Evolutionary conservation across 2,329 filamentous ascomycete genomes (phyloP), one percentile per base, ranked within the genome.

Genomic region (Aspergillus glaucus): DNA sequence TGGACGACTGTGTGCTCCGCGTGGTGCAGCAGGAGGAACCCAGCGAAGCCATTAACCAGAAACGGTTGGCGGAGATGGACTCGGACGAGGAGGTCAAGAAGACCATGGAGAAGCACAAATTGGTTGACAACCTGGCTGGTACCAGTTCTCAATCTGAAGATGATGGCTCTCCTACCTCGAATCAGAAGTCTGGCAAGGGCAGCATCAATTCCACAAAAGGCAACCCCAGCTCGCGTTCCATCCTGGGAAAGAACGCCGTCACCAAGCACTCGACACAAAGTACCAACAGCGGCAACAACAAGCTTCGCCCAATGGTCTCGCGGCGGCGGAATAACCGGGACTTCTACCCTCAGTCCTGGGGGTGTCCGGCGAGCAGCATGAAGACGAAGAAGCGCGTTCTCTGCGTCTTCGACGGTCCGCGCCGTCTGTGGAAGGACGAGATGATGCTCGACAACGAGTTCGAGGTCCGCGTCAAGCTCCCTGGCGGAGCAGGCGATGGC

Each of bases 361-460:
- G 93, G 46, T 93, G 91, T 61, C 82, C 91, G 54, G 85, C 87
- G 62, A 87, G 88, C 62, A 90, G 93, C 75, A 95, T 97, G 88
- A 94, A 87, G 65, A 94, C 95, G 82, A 96, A 94, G 82, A 96
- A 96, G 81, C 87, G 93, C 24, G 89, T 96, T 48, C 78, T 97
- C 62, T 89, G 89, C 55, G 88, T 95, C 17, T 98, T 94, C 62
- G 90, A 97, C 63, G 93, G 93, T 0, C 79, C 79, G 14, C 84
- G 91, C 46, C 84, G 92, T 39, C 79, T 98, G 44, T 93, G 88
- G 80, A 97, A 97, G 75, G 93, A 98, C 65, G 93, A 98, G 72
- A 93, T 97, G 89, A 95, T 96, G 90, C 84, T 98, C 44, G 89
- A 91, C 59, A 90, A 87, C 14, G 90, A 95, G 60, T 91, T 93